Evolutionary conservation across 108 stramenopile genomes (phyloP).

Genomic region (Halocafeteria seosinensis): DNA sequence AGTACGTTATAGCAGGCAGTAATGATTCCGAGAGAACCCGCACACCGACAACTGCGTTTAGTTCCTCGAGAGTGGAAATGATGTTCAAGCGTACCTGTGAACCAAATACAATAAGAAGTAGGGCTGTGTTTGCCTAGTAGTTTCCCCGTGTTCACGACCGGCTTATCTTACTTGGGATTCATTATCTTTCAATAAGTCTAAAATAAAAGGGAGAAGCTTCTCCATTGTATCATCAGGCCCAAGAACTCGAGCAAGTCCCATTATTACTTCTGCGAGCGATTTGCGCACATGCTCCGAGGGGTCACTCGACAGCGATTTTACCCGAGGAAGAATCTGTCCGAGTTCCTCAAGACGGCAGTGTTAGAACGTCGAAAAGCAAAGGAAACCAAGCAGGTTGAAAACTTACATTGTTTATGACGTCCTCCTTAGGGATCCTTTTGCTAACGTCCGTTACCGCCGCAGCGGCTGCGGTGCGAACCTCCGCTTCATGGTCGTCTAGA

Average conservation of each 20-base stretch:
- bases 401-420: too few species aligned
- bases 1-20: conserved; percentile 78
- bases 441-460: conserved; percentile 59
- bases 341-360: too few species aligned
- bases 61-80: conserved; percentile 64
- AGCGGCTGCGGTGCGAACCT: conserved; percentile 80
- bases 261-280: conserved; percentile 74
- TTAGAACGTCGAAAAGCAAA: too few species aligned
- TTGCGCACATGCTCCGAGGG: conserved; percentile 40
- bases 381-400: too few species aligned
- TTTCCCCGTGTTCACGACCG: background rate
- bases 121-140: too few species aligned
- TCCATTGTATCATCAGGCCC: conserved; percentile 65
- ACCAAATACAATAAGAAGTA: too few species aligned
- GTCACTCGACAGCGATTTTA: conserved; percentile 27
- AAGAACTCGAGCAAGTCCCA: conserved; percentile 65
- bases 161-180: conserved; percentile 62
- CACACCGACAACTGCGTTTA: conserved; percentile 82
- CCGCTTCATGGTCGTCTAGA: conserved; percentile 68
- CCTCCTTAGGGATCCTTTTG: background rate
- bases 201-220: conserved; percentile 70
- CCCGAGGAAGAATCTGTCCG: conserved; percentile 19
- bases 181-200: conserved; percentile 76
- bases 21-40: conserved; percentile 74
- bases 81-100: conserved; percentile 65